phyloP scores from a whole-genome alignment of 495 filamentous ascomycete genomes.

The Eremomyces bilateralis region DNA sequence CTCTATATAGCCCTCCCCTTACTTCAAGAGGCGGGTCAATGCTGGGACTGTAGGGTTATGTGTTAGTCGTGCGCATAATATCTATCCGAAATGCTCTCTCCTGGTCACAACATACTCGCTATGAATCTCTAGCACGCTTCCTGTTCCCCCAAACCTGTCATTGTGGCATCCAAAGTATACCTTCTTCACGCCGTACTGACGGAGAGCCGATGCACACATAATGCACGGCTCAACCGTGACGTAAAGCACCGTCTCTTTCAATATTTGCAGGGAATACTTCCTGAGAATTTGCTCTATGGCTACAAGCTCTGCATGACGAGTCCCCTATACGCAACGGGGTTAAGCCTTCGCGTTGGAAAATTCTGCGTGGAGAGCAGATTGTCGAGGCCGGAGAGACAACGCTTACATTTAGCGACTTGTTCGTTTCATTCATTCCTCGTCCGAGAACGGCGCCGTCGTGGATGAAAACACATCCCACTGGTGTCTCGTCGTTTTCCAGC shows the following conservation, averaged over 20 bases:
- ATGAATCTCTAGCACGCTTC: slow-evolving; percentile 73
- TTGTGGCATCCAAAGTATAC: slow-evolving; percentile 93
- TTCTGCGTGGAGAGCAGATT: background rate
- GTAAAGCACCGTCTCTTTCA: slow-evolving; percentile 61
- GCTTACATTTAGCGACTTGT: slow-evolving; percentile 52
- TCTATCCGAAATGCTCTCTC: too few relatives aligned
- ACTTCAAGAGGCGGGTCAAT: slow-evolving; percentile 57
- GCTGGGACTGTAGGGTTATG: slow-evolving; percentile 21
- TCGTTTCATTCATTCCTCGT: slow-evolving; percentile 87
- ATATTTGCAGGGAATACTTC: slow-evolving; percentile 31
- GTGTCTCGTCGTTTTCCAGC: slow-evolving; percentile 67
- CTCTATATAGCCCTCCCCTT: slow-evolving; percentile 59
- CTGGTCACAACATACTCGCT: too few relatives aligned
- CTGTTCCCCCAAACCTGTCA: slow-evolving; percentile 88
- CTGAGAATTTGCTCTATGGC: slow-evolving; percentile 45
- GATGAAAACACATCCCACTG: slow-evolving; percentile 88
- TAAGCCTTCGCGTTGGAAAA: background rate
- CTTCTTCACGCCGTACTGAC: slow-evolving; percentile 56
- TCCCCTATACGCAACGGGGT: slow-evolving; percentile 34
- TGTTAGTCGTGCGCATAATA: slow-evolving; percentile 2
- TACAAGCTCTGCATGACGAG: slow-evolving; percentile 83
- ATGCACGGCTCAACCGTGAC: slow-evolving; percentile 96
- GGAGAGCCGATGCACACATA: slow-evolving; percentile 89
- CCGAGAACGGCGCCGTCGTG: slow-evolving; percentile 53
- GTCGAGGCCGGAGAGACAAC: background rate